Evolutionary conservation across 2,329 filamentous ascomycete genomes (phyloP).

Genomic region (Emydomyces testavorans): DNA sequence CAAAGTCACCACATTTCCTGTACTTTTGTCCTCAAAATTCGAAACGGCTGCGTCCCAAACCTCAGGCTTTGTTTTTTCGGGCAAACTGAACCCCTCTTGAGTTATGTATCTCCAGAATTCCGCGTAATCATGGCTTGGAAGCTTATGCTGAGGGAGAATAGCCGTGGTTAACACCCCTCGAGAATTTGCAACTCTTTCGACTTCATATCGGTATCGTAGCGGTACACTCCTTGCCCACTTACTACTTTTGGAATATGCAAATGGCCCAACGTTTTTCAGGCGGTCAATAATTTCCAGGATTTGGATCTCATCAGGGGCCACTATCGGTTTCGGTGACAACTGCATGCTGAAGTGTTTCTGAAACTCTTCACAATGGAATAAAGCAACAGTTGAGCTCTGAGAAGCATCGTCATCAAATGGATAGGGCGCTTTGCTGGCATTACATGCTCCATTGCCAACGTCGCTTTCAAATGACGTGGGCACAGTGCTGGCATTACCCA

Average conservation of each 20-base stretch:
- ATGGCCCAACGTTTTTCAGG: slow-evolving; percentile 28
- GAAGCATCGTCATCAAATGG: slow-evolving; percentile 3
- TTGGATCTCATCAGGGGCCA: slow-evolving; percentile 10
- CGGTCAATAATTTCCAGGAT: slow-evolving; percentile 21
- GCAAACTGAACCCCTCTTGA: slow-evolving; percentile 13
- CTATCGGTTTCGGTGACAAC: not conserved
- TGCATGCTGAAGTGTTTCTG: not conserved
- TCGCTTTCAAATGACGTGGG: slow-evolving; percentile 12
- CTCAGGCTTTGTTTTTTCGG: slow-evolving; percentile 23
- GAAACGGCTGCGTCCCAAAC: slow-evolving; percentile 29
- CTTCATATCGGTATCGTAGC: slow-evolving; percentile 30
- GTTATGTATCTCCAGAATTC: slow-evolving; percentile 28
- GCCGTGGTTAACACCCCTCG: slow-evolving; percentile 23
- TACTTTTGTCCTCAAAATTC: slow-evolving; percentile 23
- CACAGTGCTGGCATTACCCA: slow-evolving; percentile 4
- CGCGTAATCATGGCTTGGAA: slow-evolving; percentile 20
- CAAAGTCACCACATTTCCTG: slow-evolving; percentile 30
- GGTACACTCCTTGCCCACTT: slow-evolving; percentile 23
- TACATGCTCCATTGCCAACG: not conserved
- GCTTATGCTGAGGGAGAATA: slow-evolving; percentile 23
- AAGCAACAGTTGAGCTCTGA: slow-evolving; percentile 1
- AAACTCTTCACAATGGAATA: slow-evolving; percentile 5
- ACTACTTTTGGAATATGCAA: slow-evolving; percentile 20
- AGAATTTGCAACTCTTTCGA: slow-evolving; percentile 27
- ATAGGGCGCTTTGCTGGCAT: not conserved